phyloP scores from a whole-genome alignment of 2,329 filamentous ascomycete species.

The Colletotrichum siamense region DNA sequence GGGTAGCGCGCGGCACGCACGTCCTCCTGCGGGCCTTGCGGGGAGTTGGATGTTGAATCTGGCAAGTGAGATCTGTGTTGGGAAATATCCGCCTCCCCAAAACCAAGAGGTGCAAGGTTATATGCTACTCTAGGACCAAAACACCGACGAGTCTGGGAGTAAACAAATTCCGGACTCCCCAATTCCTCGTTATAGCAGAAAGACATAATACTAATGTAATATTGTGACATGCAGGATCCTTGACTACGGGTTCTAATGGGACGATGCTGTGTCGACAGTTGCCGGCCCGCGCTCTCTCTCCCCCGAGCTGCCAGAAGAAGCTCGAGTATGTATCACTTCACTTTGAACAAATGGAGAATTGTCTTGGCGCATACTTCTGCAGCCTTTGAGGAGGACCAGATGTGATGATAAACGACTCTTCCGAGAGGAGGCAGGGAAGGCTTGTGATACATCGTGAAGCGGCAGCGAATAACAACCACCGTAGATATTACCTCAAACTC shows the following conservation, averaged over 20 bases:
- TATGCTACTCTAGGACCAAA: accelerated
- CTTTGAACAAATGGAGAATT: too few species aligned
- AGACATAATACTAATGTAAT: not conserved
- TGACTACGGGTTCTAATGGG: not conserved
- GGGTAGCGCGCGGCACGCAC: not conserved
- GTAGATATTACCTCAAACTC: too few species aligned
- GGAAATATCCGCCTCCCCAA: not conserved
- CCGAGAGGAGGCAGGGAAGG: too few species aligned
- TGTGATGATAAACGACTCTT: too few species aligned
- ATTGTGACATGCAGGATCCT: not conserved
- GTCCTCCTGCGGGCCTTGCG: not conserved
- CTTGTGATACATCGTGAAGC: too few species aligned
- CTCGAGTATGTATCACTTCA: too few species aligned
- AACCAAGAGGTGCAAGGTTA: not conserved
- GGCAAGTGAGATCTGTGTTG: not conserved
- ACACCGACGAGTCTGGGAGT: not conserved
- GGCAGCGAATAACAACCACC: too few species aligned
- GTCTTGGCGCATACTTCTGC: too few species aligned
- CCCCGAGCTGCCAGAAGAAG: too few species aligned
- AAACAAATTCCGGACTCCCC: not conserved
- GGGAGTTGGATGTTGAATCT: not conserved
- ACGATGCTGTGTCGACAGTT: too few species aligned
- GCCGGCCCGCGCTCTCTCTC: too few species aligned
- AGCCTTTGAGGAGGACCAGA: too few species aligned
- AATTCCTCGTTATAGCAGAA: not conserved